A percentile compares a stretch with the other conserved stretches of the same genome.
phyloP scores from a whole-genome alignment of 768 basidiomycete species.

The Amanita inopinata region DNA sequence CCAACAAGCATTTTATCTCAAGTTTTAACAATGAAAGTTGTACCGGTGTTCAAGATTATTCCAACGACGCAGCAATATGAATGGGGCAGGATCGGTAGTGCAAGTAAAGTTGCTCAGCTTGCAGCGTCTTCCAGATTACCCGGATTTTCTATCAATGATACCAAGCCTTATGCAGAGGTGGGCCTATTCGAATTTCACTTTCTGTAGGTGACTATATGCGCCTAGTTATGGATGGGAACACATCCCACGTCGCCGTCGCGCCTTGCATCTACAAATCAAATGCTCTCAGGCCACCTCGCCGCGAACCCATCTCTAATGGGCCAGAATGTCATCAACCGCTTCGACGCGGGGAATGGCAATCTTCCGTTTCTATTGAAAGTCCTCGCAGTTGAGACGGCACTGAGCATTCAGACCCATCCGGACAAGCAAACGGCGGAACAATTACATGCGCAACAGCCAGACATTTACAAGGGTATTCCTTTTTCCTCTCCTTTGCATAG shows the following conservation, averaged over 20 bases:
- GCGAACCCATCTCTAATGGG: conserved; percentile 66
- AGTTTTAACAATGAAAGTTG: conserved; percentile 1
- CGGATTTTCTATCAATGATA: conserved; percentile 58
- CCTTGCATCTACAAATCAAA: conserved; percentile 25
- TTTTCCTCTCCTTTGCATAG: not conserved
- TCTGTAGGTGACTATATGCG: conserved; percentile 7
- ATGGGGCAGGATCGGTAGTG: conserved; percentile 83
- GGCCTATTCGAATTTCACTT: conserved; percentile 14
- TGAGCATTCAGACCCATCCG: conserved; percentile 90
- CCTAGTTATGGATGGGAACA: conserved; percentile 98
- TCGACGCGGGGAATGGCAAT: conserved; percentile 50
- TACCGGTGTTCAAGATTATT: conserved; percentile 61
- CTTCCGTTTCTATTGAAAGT: conserved; percentile 92
- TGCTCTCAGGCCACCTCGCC: conserved; percentile 52
- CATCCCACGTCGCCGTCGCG: conserved; percentile 59
- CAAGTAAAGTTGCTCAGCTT: conserved; percentile 84
- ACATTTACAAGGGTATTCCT: conserved; percentile 81
- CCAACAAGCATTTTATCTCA: too few species aligned
- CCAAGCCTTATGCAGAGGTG: conserved; percentile 89
- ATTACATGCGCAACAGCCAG: conserved; percentile 57
- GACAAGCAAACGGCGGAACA: conserved; percentile 73
- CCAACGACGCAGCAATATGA: conserved; percentile 88
- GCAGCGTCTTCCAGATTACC: conserved; percentile 52
- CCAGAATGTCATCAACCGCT: conserved; percentile 39
- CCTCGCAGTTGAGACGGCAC: conserved; percentile 78